Base-by-base conservation (phyloP, 2,329 filamentous ascomycete species). In the Rhynchosporium secalis region DNA sequence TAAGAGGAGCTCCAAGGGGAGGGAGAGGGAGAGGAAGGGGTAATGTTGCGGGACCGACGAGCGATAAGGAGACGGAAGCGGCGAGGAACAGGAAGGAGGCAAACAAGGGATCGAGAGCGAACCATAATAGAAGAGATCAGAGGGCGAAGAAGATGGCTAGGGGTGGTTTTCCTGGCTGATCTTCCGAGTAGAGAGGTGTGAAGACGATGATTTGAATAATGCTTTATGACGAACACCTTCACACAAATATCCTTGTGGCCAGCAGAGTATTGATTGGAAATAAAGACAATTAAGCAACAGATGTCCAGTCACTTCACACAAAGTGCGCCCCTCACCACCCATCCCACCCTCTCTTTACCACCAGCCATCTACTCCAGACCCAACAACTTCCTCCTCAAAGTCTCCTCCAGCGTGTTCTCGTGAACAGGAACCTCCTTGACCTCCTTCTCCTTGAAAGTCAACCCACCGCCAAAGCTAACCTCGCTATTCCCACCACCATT, bases 101-200 rank as follows among this genome's bases (percentile, higher is more conserved):
- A 31, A 90, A 87, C 69, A 96, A 96, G 75, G 83, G 87, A 2
- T 90, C 89, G 28, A 81, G 89, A 64, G 92, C 91, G 38, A 96
- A 96, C 73, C 92, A 96, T 74, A 95, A 92, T 75, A 85, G 93
- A 31, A 83, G 92, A 56, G 90, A 96, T 72, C 83, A 83, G 63
- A 78, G 84, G 41, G 85, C 86, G 12, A 85, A 76, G 71, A 89
- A 89, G 76, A 86, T 88, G 84, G 83, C 83, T 13, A 79, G 85
- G 31, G 82, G 79, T 7, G 80, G 80, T 4, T 76, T 79, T 64
- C 65, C 70, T 51, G 70, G 71, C 8, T 72, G 57, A 62, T 31
- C 15, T 49, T 33, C 43, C 7, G 15, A 10, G n/a, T 46, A 15
- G 33, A 10, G 38, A 3, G 3, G 12, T 6, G 13, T 38, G 28